Base-by-base conservation (phyloP, 2,329 filamentous ascomycete genomes). In the Penicillium sp. region DNA sequence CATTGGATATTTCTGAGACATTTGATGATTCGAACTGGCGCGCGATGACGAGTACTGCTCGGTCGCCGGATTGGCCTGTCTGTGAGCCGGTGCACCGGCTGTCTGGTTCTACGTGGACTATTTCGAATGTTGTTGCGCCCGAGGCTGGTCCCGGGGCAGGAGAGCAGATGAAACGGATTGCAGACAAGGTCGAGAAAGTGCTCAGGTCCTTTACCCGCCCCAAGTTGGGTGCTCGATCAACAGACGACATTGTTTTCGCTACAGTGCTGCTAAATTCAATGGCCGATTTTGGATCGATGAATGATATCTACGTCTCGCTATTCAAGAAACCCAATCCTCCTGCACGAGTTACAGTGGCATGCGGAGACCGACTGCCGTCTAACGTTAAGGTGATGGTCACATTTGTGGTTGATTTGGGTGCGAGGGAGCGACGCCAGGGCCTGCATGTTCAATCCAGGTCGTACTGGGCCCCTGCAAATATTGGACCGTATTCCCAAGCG, bases 381-480 rank as follows among this genome's bases (percentile, higher is more conserved):
- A 80, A 79, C 10, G 75, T 81, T 48, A 81, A 86, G 56, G 82
- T 89, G 16, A 82, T 93, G 59, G 73, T 86, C 19, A 84, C 81
- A 17, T 71, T 82, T 30, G 70, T 80, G 11, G 65, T 81, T n/a
- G 73, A 80, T 56, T 61, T 73, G 22, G 69, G 69, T 6, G 41
- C 59, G 28, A 66, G 65, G 38, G 61, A 63, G 17, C 51, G 56
- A 37, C 73, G 78, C 31, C 71, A 76, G 55, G 89, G 74, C 0
- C 81, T 97, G 1, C 94, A 99, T 71, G 92, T 99, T 6, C 94
- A 97, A 74, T 92, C 89, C 4, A 81, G 90, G 37, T 96, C 91
- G 11, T 97, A 97, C 79, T 99, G 94, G 94, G 94, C 94, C 0
- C 94, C 94, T 0, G 93, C 94, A 19, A 97, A 97, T 68, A 97